These are phyloP conservation scores for Komagataella populi DNA, from an alignment of 805 yeast genomes.

Conservation along the genomic window DNA sequence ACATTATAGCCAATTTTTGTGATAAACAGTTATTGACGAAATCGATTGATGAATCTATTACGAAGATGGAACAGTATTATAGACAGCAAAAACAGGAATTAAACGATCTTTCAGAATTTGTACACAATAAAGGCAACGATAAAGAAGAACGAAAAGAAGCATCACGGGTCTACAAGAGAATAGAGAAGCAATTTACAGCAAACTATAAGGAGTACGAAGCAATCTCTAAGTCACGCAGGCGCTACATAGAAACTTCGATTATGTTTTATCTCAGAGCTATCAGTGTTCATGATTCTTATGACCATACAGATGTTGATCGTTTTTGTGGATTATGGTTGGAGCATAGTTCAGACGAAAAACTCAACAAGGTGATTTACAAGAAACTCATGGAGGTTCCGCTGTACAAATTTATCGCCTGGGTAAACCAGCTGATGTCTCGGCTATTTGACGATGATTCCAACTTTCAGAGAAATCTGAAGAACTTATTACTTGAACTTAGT, in stretches of 20 bases:
- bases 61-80: conserved; percentile 24
- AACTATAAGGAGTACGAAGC: conserved; percentile 33
- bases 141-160: conserved; percentile 38
- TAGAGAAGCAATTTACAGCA: conserved; percentile 30
- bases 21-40: conserved; percentile 42
- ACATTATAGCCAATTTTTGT: conserved; percentile 60
- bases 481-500: conserved; percentile 32
- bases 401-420: conserved; percentile 63
- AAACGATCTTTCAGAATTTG: conserved; percentile 30
- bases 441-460: conserved; percentile 27
- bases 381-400: conserved; percentile 34
- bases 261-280: conserved; percentile 46
- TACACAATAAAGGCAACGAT: conserved; percentile 23
- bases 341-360: conserved; percentile 26
- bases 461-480: conserved; percentile 44
- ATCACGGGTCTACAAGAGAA: conserved; percentile 32
- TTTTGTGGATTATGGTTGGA: conserved; percentile 81
- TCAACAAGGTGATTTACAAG: conserved; percentile 27
- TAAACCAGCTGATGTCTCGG: conserved; percentile 68
- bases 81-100: conserved; percentile 30
- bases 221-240: conserved; percentile 21
- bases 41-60: conserved; percentile 28
- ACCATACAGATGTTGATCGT: conserved; percentile 52
- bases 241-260: conserved; percentile 37
- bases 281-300: conserved; percentile 22